Evolutionary conservation across 2,329 filamentous ascomycete genomes (phyloP).

Genomic region (Alternaria arbusti): DNA sequence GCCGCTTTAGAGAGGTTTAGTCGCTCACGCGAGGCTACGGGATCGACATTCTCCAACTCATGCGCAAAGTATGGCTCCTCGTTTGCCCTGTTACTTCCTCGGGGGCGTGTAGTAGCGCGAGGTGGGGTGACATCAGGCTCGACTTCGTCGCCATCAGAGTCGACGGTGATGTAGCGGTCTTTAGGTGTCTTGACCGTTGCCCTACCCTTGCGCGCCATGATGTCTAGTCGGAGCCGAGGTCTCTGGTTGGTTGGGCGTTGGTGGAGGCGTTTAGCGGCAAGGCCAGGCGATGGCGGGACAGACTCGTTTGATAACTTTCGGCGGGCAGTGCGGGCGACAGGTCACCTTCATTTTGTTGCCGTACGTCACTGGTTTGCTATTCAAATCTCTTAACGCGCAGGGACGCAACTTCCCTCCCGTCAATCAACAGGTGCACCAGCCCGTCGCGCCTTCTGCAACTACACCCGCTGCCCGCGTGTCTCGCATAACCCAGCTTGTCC

Average conservation of each 20-base stretch:
- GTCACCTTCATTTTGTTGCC: conserved; percentile 13
- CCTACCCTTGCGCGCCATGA: conserved; percentile 32
- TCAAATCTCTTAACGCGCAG: neutral
- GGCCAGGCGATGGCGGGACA: conserved; percentile 34
- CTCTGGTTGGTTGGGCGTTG: conserved; percentile 26
- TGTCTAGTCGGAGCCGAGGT: conserved; percentile 15
- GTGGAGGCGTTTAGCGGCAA: conserved; percentile 27
- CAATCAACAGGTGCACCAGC: conserved; percentile 10
- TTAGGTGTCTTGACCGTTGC: conserved; percentile 30
- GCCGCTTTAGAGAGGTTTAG: conserved; percentile 25
- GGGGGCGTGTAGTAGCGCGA: neutral
- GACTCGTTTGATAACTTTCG: conserved; percentile 32
- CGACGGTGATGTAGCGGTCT: conserved; percentile 19
- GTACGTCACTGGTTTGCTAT: conserved; percentile 13
- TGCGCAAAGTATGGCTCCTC: neutral
- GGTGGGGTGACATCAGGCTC: neutral
- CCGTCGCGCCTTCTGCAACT: conserved; percentile 26
- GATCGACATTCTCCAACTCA: conserved; percentile 18
- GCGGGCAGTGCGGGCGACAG: conserved; percentile 15
- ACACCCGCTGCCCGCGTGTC: conserved; percentile 13
- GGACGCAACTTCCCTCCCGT: conserved; percentile 8
- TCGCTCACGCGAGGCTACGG: conserved; percentile 16
- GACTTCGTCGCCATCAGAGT: conserved; percentile 14
- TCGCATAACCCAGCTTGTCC: conserved; percentile 17
- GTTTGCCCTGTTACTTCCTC: neutral